Evolutionary conservation across 352 stramenopile genomes (phyloP).

Genomic region (Phytopythium helicoides): DNA sequence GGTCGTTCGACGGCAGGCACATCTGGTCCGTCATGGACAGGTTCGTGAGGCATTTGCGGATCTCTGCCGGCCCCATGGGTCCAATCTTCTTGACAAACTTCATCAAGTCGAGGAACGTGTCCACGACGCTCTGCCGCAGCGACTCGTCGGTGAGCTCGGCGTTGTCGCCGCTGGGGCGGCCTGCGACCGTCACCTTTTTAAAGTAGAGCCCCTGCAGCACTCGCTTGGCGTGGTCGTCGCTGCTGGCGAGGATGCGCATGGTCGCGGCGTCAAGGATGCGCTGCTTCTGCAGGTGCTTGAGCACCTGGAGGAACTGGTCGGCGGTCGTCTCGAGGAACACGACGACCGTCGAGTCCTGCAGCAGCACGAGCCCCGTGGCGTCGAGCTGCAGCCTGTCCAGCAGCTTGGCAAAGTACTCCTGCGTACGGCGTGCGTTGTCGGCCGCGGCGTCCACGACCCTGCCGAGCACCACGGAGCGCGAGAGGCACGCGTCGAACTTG

Average conservation of each 20-base stretch:
- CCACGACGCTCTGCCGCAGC: slow-evolving; percentile 34
- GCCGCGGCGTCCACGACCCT: slow-evolving; percentile 29
- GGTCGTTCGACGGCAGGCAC: slow-evolving; percentile 52
- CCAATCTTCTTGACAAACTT: slow-evolving; percentile 66
- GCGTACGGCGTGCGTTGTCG: slow-evolving; percentile 52
- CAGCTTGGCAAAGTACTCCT: slow-evolving; percentile 64
- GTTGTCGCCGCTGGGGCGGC: slow-evolving; percentile 13
- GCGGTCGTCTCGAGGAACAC: slow-evolving; percentile 61
- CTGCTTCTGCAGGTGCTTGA: slow-evolving; percentile 33
- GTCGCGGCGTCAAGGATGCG: slow-evolving; percentile 33
- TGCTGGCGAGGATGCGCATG: slow-evolving; percentile 61
- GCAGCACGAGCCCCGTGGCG: slow-evolving; percentile 47
- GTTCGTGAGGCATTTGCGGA: slow-evolving; percentile 55
- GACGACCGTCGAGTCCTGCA: slow-evolving; percentile 49
- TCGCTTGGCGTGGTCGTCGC: slow-evolving; percentile 45
- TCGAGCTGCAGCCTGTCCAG: slow-evolving; percentile 58
- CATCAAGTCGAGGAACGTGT: slow-evolving; percentile 53
- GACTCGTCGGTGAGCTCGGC: slow-evolving; percentile 45
- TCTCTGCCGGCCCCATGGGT: slow-evolving; percentile 42
- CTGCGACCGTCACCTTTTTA: slow-evolving; percentile 47
- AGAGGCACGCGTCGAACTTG: slow-evolving; percentile 47
- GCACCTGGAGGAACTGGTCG: slow-evolving; percentile 51
- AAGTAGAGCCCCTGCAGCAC: slow-evolving; percentile 66
- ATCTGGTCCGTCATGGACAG: slow-evolving; percentile 63
- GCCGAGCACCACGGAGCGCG: slow-evolving; percentile 43